A percentile compares a stretch with the other conserved stretches of the same genome.
Evolutionary conservation across 192 early-diverging fungal species (phyloP).

Genomic region (Oehlia diaphana): DNA sequence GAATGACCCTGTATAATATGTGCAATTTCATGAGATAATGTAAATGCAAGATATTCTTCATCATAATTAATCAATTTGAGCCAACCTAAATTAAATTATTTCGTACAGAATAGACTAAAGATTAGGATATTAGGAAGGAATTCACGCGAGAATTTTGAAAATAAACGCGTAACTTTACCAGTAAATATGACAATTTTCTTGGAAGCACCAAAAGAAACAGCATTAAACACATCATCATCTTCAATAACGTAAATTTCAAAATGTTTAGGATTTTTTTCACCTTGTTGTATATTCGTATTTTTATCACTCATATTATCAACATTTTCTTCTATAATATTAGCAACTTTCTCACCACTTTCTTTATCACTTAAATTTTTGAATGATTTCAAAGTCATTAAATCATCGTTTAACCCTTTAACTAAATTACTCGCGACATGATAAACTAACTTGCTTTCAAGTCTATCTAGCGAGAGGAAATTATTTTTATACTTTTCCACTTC

Average conservation of each 20-base stretch:
- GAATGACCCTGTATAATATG: conserved; percentile 58
- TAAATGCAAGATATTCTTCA: conserved; percentile 47
- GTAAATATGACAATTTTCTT: conserved; percentile 37
- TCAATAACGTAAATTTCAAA: conserved; percentile 42
- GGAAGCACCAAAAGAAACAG: conserved; percentile 38
- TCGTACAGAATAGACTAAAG: background rate
- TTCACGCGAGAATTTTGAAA: background rate
- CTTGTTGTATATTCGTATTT: conserved; percentile 24
- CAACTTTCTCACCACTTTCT: background rate
- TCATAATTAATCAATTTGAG: conserved; percentile 35
- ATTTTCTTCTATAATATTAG: background rate
- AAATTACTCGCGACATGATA: conserved; percentile 1
- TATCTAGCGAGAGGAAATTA: background rate
- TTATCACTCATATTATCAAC: conserved; percentile 16
- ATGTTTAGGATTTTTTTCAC: conserved; percentile 32
- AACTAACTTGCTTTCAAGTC: conserved; percentile 3
- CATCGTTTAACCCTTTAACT: conserved; percentile 6
- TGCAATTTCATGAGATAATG: conserved; percentile 57
- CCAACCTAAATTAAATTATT: conserved; percentile 4
- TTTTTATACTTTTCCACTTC: conserved; percentile 18
- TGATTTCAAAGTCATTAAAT: conserved; percentile 9
- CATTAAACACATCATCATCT: conserved; percentile 36
- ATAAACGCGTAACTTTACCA: conserved; percentile 5
- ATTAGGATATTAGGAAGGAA: background rate
- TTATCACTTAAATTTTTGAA: conserved; percentile 5